Conservation (phyloP, 2,329 filamentous ascomycete species). For the Thelonectria discophora region DNA sequence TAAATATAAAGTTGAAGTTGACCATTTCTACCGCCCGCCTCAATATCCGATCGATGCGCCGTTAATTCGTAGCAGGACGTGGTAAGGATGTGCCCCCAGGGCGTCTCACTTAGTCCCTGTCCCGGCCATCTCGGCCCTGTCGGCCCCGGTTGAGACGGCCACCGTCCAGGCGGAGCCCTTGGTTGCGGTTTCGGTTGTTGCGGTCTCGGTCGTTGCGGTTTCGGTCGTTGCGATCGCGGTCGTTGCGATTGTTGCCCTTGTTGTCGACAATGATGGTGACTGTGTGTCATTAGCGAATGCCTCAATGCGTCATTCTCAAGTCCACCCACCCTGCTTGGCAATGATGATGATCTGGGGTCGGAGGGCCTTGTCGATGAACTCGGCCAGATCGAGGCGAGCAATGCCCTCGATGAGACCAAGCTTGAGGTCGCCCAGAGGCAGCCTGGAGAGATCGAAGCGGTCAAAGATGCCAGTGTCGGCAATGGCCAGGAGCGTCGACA, state of each 20-base stretch:
- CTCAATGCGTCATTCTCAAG: not conserved
- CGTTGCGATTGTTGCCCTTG: not conserved
- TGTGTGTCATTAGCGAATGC: not conserved
- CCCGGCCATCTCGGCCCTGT: too few species aligned
- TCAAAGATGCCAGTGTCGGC: constrained; percentile 44
- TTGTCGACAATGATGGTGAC: not conserved
- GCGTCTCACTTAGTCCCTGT: too few species aligned
- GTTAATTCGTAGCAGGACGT: too few species aligned
- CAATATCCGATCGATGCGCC: too few species aligned
- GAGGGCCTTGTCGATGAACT: constrained; percentile 43
- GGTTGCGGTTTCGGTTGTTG: not conserved
- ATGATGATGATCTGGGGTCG: constrained; percentile 43
- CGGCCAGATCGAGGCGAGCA: constrained; percentile 40
- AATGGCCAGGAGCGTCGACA: constrained; percentile 51
- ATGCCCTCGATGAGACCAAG: constrained; percentile 44
- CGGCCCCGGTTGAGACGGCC: too few species aligned
- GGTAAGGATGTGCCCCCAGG: too few species aligned
- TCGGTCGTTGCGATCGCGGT: not conserved
- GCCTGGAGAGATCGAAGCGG: constrained; percentile 39
- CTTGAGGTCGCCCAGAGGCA: constrained; percentile 42
- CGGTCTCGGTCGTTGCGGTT: not conserved
- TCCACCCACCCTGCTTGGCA: constrained; percentile 37
- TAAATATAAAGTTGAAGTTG: too few species aligned
- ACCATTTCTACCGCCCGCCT: too few species aligned
- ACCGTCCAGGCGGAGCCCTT: too few species aligned